Evolutionary conservation across 2,329 filamentous ascomycete genomes (phyloP).

Genomic region (Trichoderma harzianum): DNA sequence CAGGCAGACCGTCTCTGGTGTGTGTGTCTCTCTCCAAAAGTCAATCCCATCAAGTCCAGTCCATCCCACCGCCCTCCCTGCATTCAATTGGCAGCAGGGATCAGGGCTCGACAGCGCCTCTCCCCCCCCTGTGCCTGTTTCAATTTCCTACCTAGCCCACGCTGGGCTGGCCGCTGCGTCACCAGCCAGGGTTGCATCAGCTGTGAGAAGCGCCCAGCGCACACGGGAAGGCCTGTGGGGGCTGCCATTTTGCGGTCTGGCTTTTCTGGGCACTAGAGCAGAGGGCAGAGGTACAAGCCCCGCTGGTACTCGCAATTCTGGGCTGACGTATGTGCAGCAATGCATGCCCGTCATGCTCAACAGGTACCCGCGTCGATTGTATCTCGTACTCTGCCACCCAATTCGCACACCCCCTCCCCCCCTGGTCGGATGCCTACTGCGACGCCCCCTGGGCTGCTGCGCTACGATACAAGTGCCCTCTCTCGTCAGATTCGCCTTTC

Average conservation of each 20-base stretch:
- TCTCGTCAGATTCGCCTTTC: slow-evolving; percentile 33
- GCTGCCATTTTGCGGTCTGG: slow-evolving; percentile 16
- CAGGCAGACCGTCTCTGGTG: not conserved
- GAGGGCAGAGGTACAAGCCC: slow-evolving; percentile 16
- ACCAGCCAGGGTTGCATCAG: slow-evolving; percentile 14
- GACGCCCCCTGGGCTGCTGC: not conserved
- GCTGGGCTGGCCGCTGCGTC: slow-evolving; percentile 21
- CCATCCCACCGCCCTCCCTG: slow-evolving; percentile 4
- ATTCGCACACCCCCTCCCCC: not conserved
- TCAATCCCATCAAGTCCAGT: not conserved
- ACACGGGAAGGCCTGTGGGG: slow-evolving; percentile 16
- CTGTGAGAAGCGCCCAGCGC: slow-evolving; percentile 13
- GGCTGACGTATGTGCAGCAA: slow-evolving; percentile 19
- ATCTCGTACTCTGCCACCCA: not conserved
- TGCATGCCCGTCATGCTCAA: slow-evolving; percentile 9
- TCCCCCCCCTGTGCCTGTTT: slow-evolving; percentile 20
- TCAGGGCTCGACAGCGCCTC: slow-evolving; percentile 8
- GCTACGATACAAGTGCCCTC: slow-evolving; percentile 4
- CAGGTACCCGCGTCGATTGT: not conserved
- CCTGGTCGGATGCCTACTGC: not conserved
- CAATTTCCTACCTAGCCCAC: slow-evolving; percentile 23
- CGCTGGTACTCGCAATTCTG: slow-evolving; percentile 14
- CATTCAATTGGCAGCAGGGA: slow-evolving; percentile 9
- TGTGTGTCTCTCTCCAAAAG: not conserved
- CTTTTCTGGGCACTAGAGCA: not conserved